Conservation (phyloP, 306 rosid species). For the Casuarina equisetifolia region DNA sequence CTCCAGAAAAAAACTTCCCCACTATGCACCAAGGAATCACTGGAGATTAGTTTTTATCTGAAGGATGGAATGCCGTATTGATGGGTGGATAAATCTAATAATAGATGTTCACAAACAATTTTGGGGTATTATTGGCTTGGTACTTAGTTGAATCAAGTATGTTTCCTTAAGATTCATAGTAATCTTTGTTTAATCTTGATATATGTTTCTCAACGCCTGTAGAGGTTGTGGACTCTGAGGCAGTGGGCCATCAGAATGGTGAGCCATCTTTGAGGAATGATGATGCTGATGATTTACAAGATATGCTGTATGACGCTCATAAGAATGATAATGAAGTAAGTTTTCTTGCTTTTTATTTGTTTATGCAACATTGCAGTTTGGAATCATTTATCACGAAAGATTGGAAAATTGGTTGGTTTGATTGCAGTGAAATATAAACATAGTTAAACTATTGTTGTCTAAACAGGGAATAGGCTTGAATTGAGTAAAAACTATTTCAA, state of each 20-base stretch:
- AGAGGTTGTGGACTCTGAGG: constrained; percentile 44
- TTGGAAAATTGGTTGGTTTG: background rate
- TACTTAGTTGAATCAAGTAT: background rate
- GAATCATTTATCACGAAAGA: background rate
- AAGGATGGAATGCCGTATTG: background rate
- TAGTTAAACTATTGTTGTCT: background rate
- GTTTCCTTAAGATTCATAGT: constrained; percentile 13
- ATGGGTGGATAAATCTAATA: background rate
- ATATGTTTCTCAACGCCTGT: constrained; percentile 25
- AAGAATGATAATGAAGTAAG: constrained; percentile 64
- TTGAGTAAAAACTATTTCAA: background rate
- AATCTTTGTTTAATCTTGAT: constrained; percentile 6
- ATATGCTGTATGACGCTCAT: constrained; percentile 54
- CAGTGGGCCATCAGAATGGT: constrained; percentile 35
- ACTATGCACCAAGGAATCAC: background rate
- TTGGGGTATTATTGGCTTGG: background rate
- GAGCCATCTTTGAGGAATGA: constrained; percentile 44
- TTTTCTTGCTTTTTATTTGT: constrained; percentile 26
- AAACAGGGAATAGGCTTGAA: background rate
- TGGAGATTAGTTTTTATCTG: background rate
- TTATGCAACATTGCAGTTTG: background rate
- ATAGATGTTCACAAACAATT: background rate
- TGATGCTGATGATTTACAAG: constrained; percentile 47
- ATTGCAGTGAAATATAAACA: background rate
- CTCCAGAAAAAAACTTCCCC: background rate